A percentile compares a stretch with the other conserved stretches of the same genome.
phyloP scores from a whole-genome alignment of 2,329 filamentous ascomycete species.

The Celoporthe dispersa region DNA sequence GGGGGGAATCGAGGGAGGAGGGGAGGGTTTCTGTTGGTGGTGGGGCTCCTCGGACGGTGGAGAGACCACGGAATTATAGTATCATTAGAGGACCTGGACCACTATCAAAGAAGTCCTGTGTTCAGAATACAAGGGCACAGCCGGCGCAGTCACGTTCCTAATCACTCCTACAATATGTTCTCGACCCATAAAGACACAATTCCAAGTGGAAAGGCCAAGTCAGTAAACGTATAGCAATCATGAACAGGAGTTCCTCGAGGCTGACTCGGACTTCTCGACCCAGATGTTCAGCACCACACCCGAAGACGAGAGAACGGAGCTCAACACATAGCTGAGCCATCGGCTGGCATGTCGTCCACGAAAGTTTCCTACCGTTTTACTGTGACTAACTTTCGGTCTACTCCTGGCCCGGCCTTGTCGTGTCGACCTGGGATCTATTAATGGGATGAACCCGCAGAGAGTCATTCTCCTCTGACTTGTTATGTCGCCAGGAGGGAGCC shows the following conservation, averaged over 20 bases:
- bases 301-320: not conserved
- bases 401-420: not conserved
- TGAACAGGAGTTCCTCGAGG: not conserved
- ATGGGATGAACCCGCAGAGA: not conserved
- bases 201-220: not conserved
- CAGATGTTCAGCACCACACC: not conserved
- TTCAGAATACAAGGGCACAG: too few species aligned
- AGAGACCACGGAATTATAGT: too few species aligned
- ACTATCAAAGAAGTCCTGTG: not conserved
- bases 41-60: not conserved
- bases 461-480: not conserved
- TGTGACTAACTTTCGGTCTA: not conserved
- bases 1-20: too few species aligned
- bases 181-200: not conserved
- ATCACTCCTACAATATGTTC: not conserved
- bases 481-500: too few species aligned
- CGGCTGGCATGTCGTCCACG: not conserved
- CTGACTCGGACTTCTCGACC: not conserved
- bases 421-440: not conserved
- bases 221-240: not conserved
- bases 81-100: not conserved
- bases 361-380: not conserved
- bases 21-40: not conserved
- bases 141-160: too few species aligned
- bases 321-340: not conserved